Evolutionary conservation across 306 rosid genomes (phyloP), one percentile per base, ranked within the genome.

Genomic region (Glycine soja): DNA sequence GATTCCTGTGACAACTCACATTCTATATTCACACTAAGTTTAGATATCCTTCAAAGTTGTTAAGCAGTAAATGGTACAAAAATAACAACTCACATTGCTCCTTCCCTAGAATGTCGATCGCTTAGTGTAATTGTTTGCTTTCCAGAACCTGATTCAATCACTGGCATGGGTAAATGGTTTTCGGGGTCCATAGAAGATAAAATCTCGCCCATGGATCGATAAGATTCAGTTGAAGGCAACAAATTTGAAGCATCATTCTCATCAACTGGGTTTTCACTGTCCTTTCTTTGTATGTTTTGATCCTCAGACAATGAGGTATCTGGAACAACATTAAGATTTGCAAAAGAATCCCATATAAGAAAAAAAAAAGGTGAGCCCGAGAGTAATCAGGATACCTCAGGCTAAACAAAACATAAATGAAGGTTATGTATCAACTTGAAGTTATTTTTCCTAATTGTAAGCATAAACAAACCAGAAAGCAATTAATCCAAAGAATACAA

Each of bases 61-160:
- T n/a, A n/a, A n/a, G n/a, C n/a, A n/a, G n/a, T n/a, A n/a, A n/a
- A n/a, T n/a, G n/a, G n/a, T n/a, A n/a, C n/a, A n/a, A n/a, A n/a
- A n/a, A n/a, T n/a, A n/a, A n/a, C n/a, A 19, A 90, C 99, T 93
- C 78, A 96, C 99, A 77, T 87, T 93, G 92, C 84, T 90, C 86
- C 98, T 92, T 90, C 99, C 99, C 99, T 98, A 96, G 81, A 96
- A 93, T 70, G 97, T 72, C 47, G 98, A 84, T 58, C 94, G 94
- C 83, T 89, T 96, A 57, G 92, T 93, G 92, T 96, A 79, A 87
- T 80, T 54, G 81, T 71, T 81, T 86, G 88, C 91, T 90, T 96
- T 53, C 80, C 94, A 62, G 84, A 77, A 84, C 94, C 87, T 47
- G 92, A 74, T 82, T 90, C 98, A 68, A 80, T 71, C 40, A 75